Evolutionary conservation across 495 filamentous ascomycete species (phyloP).

Genomic region (Aspergillus nidulans): DNA sequence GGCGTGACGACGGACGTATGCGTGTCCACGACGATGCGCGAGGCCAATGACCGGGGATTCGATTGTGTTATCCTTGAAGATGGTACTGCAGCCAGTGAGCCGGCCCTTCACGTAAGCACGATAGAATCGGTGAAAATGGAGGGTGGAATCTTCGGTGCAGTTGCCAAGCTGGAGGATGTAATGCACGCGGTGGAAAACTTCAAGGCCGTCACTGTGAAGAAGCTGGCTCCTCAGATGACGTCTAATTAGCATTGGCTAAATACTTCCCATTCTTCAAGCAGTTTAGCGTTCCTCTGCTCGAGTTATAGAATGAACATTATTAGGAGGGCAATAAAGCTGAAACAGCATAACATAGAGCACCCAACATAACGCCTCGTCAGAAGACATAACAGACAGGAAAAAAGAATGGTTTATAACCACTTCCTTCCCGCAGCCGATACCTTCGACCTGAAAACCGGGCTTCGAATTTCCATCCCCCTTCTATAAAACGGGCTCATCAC

Average conservation of each 20-base stretch:
- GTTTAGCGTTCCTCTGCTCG: constrained; percentile 3
- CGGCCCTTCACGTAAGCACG: constrained; percentile 44
- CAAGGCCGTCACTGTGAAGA: constrained; percentile 41
- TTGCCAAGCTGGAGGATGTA: constrained; percentile 45
- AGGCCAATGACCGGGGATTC: constrained; percentile 70
- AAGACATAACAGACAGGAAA: constrained; percentile 1
- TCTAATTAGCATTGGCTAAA: constrained; percentile 10
- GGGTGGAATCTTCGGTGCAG: constrained; percentile 56
- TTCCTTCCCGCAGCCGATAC: constrained; percentile 88
- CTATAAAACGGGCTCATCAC: constrained; percentile 94
- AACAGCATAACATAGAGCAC: not conserved
- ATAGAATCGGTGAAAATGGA: constrained; percentile 53
- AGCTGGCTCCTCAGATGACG: constrained; percentile 40
- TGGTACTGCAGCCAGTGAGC: constrained; percentile 48
- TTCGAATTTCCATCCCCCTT: constrained; percentile 74
- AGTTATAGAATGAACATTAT: not conserved
- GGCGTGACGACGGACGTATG: constrained; percentile 71
- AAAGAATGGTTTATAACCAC: constrained; percentile 58
- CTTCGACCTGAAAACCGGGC: constrained; percentile 74
- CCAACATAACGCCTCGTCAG: not conserved
- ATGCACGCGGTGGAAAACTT: constrained; percentile 44
- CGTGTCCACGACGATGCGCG: constrained; percentile 63
- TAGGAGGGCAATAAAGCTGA: not conserved
- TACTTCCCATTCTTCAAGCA: not conserved
- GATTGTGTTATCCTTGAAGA: constrained; percentile 60